phyloP scores from a whole-genome alignment of 306 rosid species.

The Cucumis hystrix region DNA sequence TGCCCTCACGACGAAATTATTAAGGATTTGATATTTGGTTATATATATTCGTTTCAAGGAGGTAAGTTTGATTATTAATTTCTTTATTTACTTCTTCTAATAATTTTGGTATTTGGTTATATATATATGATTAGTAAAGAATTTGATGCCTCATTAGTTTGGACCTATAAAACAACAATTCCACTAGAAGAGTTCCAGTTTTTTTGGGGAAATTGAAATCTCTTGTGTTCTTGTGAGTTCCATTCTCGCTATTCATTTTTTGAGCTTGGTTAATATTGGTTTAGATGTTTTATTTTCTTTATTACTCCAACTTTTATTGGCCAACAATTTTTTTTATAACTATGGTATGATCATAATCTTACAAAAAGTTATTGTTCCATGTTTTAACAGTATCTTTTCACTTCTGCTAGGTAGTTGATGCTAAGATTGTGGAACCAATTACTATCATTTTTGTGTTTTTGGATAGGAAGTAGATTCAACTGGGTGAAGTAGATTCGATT shows the following conservation, averaged over 20 bases:
- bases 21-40: no score
- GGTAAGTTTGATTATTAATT: no score
- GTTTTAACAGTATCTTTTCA: not conserved
- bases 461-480: not conserved
- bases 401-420: not conserved
- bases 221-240: slow-evolving; percentile 86
- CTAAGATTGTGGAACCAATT: not conserved
- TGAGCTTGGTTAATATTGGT: not conserved
- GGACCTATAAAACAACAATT: slow-evolving; percentile 84
- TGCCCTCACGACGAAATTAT: no score
- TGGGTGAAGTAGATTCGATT: no score
- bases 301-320: not conserved
- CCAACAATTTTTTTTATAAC: not conserved
- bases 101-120: no score
- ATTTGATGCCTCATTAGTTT: slow-evolving; percentile 85
- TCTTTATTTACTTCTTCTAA: no score
- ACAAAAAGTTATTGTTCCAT: not conserved
- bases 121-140: no score
- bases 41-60: no score
- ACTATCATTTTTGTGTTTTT: not conserved
- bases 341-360: not conserved
- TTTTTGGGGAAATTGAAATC: slow-evolving; percentile 72
- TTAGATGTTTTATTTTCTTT: not conserved
- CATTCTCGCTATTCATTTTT: not conserved
- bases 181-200: slow-evolving; percentile 62